Evolutionary conservation across 1,284 basidiomycete species (phyloP).

Genomic region (Porodaedalea pini): DNA sequence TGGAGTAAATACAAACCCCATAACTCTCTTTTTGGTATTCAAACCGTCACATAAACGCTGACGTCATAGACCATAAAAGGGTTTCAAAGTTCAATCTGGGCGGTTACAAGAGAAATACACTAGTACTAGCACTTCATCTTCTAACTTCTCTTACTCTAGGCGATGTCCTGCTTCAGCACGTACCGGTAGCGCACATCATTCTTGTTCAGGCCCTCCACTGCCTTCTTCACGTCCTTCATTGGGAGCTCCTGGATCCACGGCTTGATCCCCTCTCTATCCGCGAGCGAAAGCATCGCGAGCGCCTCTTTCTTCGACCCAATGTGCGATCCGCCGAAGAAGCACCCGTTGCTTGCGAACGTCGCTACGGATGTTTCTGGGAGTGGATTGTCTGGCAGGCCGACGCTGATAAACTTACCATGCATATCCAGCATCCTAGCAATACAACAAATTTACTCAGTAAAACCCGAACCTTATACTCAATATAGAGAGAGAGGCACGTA

Average conservation of each 20-base stretch:
- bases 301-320: conserved; percentile 21
- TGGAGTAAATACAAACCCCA: no score
- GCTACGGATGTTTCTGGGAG: neutral
- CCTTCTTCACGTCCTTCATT: conserved; percentile 56
- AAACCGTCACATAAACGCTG: no score
- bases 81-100: no score
- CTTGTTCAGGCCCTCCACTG: conserved; percentile 49
- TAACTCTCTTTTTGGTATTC: no score
- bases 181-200: conserved; percentile 52
- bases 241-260: conserved; percentile 46
- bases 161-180: conserved; percentile 40
- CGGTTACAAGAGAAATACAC: no score
- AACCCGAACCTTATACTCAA: no score
- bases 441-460: neutral
- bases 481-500: neutral
- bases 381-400: conserved; percentile 14
- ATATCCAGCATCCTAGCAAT: conserved; percentile 14
- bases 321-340: conserved; percentile 15
- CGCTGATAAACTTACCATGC: conserved; percentile 17
- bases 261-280: conserved; percentile 40
- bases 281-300: conserved; percentile 12
- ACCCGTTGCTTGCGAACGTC: conserved; percentile 5
- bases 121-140: neutral
- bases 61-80: no score
- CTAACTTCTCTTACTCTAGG: neutral